Evolutionary conservation across 192 early-diverging fungal genomes (phyloP).

Genomic region (Martensiomyces pterosporus): DNA sequence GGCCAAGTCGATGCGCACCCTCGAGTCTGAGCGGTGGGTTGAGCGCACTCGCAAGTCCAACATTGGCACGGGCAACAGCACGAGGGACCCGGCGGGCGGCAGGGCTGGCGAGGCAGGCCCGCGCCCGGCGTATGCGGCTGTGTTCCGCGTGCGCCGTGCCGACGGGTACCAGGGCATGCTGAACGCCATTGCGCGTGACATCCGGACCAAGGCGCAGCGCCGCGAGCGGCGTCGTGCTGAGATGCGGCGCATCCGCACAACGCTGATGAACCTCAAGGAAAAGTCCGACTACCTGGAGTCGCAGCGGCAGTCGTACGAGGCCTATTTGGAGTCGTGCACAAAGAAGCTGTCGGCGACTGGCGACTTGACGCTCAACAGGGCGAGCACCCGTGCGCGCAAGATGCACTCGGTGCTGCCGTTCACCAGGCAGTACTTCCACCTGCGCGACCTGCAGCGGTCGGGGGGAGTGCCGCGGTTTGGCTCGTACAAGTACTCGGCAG

Average conservation of each 20-base stretch:
- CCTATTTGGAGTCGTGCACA: conserved; percentile 89
- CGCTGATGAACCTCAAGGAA: conserved; percentile 78
- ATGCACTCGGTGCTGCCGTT: conserved; percentile 73
- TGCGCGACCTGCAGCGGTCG: conserved; percentile 75
- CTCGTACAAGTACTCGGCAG: conserved; percentile 96
- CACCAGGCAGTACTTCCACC: conserved; percentile 93
- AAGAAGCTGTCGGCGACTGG: conserved; percentile 68
- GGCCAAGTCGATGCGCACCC: conserved; percentile 72
- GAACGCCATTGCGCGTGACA: conserved; percentile 87
- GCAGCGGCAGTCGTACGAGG: conserved; percentile 85
- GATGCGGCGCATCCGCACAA: conserved; percentile 68
- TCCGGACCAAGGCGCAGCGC: conserved; percentile 86
- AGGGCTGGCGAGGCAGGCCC: conserved; percentile 4
- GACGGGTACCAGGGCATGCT: conserved; percentile 93
- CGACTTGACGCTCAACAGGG: conserved; percentile 52
- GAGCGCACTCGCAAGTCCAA: conserved; percentile 53
- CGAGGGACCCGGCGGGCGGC: not conserved
- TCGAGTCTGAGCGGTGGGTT: conserved; percentile 74
- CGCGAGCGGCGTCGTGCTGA: conserved; percentile 73
- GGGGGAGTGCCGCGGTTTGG: conserved; percentile 93
- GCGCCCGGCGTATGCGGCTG: conserved; percentile 41
- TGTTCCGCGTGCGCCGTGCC: conserved; percentile 51
- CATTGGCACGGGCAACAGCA: conserved; percentile 37
- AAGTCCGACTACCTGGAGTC: conserved; percentile 80
- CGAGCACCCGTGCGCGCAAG: conserved; percentile 48